These are phyloP conservation scores for Sporisorium sorghi DNA, from an alignment of 1,284 basidiomycete genomes.

Conservation along the genomic window DNA sequence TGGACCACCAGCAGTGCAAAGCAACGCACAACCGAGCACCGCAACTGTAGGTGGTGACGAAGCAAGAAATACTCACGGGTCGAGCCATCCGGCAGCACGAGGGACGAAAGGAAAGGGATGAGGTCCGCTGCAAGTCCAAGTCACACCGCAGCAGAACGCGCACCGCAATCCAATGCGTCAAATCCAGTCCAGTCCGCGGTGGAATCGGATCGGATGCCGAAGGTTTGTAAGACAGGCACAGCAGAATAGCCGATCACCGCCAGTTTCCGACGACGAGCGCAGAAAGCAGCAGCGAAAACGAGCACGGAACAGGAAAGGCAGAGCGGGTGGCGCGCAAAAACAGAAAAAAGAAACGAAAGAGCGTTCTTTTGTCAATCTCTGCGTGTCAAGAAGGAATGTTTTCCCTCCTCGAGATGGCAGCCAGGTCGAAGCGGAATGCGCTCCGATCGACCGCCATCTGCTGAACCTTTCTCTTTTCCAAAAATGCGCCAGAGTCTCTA, in stretches of 20 bases:
- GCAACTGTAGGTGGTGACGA: conserved; percentile 1
- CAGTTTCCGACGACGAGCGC: conserved; percentile 10
- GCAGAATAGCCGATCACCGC: conserved; percentile 20
- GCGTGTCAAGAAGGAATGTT: conserved; percentile 8
- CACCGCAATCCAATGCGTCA: conserved; percentile 5
- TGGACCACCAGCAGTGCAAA: not conserved
- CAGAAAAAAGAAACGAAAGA: conserved; percentile 14
- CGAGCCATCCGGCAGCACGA: conserved; percentile 28
- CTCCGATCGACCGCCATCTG: conserved; percentile 6
- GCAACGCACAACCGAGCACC: not conserved
- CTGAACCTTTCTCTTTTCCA: conserved; percentile 2
- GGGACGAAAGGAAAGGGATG: conserved; percentile 17
- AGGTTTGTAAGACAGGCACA: not conserved
- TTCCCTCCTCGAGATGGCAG: conserved; percentile 2
- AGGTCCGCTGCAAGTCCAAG: conserved; percentile 35
- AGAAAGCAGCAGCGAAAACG: conserved; percentile 17
- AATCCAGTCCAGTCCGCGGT: conserved; percentile 2
- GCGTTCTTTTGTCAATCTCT: conserved; percentile 37
- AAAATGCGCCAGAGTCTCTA: not conserved
- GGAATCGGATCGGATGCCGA: conserved; percentile 21
- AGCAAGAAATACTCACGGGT: conserved; percentile 25
- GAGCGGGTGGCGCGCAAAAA: conserved; percentile 16
- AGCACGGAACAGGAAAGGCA: conserved; percentile 7
- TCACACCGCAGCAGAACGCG: conserved; percentile 26
- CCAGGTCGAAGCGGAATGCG: conserved; percentile 4